A percentile compares a stretch with the other conserved stretches of the same genome.
phyloP scores from a whole-genome alignment of 2,329 filamentous ascomycete species.

The Dothidotthia symphoricarpi region DNA sequence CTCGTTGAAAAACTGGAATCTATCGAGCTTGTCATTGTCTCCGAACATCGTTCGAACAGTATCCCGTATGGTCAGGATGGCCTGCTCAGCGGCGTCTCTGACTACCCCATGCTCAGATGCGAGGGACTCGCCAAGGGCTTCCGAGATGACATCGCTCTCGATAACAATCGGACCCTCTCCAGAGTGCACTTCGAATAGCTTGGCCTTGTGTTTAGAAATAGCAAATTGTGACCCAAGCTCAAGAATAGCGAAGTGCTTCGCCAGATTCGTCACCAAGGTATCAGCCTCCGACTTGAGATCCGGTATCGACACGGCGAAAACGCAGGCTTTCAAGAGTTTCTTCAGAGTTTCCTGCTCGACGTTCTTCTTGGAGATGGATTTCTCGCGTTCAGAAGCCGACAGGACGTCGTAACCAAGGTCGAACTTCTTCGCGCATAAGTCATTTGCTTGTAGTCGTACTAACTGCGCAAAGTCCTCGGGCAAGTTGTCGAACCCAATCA shows the following conservation, averaged over 20 bases:
- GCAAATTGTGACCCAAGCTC: constrained; percentile 85
- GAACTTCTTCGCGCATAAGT: constrained; percentile 70
- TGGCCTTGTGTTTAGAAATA: constrained; percentile 71
- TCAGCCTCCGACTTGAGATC: constrained; percentile 76
- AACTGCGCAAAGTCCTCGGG: constrained; percentile 86
- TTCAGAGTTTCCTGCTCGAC: constrained; percentile 79
- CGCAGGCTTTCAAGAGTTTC: constrained; percentile 82
- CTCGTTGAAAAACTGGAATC: constrained; percentile 80
- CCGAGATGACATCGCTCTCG: constrained; percentile 81
- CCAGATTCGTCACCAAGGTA: constrained; percentile 74
- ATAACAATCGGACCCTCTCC: constrained; percentile 86
- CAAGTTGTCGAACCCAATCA: constrained; percentile 81
- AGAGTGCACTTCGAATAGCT: constrained; percentile 77
- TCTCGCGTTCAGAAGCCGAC: constrained; percentile 72
- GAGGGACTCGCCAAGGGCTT: constrained; percentile 85
- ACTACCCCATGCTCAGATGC: constrained; percentile 80
- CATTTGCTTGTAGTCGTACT: constrained; percentile 84
- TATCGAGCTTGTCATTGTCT: constrained; percentile 66
- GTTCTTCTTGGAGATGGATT: constrained; percentile 82
- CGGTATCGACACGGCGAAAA: constrained; percentile 79
- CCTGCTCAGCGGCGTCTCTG: constrained; percentile 76
- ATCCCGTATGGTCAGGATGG: constrained; percentile 75
- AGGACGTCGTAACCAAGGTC: constrained; percentile 70
- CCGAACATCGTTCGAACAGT: constrained; percentile 78
- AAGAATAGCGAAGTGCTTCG: constrained; percentile 84